Base-by-base conservation (phyloP, 2,329 filamentous ascomycete species). In the Fusarium guadeloupense region DNA sequence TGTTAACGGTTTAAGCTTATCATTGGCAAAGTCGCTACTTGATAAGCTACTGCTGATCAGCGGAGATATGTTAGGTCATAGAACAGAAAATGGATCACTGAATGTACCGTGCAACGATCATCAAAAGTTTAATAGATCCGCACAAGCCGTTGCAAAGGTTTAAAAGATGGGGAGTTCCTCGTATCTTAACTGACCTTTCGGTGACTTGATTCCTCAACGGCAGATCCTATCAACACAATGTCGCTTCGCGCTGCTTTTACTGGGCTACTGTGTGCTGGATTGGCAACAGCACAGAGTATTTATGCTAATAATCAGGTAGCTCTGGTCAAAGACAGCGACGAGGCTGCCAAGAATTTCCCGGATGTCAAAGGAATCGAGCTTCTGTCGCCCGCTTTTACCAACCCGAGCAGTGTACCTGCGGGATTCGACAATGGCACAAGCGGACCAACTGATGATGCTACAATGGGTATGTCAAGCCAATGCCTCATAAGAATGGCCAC, bases 281-380 rank as follows among this genome's bases (percentile, higher is more conserved):
- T 70, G 31, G 57, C 48, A 3, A 23, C 52, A 3, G 69, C 66
- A 5, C 53, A 64, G 33, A 43, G 64, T 14, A 51, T 54, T 4
- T 73, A 73, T 16, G 67, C 69, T 16, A 48, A 66, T 17, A 73
- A 73, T 42, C 71, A 69, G n/a, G 65, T 44, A 1, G 25, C 47
- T 3, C 50, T 71, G 2, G 26, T 61, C 5, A 69, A 57, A 4
- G 71, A 73, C 28, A 47, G 43, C 4, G 44, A 66, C 6, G 49
- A 61, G 1, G 67, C 71, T 2, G 63, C 70, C 9, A 57, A 51
- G 20, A 54, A 70, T 42, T 72, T 72, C 4, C 64, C 57, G 2
- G 55, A 65, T 1, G 46, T 72, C 5, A 25, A 64, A 4, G 55
- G 44, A 1, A 26, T 73, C 2, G 38, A 72, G 6, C 56, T 74